A percentile compares a stretch with the other conserved stretches of the same genome.
phyloP scores from a whole-genome alignment of 2,329 filamentous ascomycete genomes.

The Epichloe hybrida region DNA sequence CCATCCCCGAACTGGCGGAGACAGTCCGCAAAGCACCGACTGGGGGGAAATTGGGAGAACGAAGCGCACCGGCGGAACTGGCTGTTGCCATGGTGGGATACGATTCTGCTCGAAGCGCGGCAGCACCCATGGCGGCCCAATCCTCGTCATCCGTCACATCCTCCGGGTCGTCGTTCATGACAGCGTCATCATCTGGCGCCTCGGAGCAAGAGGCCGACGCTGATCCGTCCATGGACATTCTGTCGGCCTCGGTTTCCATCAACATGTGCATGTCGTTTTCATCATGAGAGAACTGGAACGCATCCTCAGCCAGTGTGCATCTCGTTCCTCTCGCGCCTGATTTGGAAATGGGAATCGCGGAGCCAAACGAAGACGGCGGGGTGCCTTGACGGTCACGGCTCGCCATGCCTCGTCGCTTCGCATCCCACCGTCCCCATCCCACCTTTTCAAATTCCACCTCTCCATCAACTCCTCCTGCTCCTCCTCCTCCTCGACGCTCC shows the following conservation, averaged over 20 bases:
- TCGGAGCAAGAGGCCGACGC: constrained; percentile 65
- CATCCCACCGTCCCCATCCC: constrained; percentile 94
- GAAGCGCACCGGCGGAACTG: constrained; percentile 35
- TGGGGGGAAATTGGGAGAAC: constrained; percentile 33
- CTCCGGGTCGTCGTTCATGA: constrained; percentile 61
- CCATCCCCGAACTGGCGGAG: constrained; percentile 38
- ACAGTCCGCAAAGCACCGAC: constrained; percentile 33
- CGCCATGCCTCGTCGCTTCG: constrained; percentile 55
- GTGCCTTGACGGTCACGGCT: constrained; percentile 30
- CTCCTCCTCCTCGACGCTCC: constrained; percentile 59
- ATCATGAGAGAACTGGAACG: constrained; percentile 63
- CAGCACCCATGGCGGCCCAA: constrained; percentile 82
- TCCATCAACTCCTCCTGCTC: constrained; percentile 48
- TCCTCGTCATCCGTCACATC: constrained; percentile 93
- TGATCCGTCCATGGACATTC: constrained; percentile 74
- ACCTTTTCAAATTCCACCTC: constrained; percentile 87
- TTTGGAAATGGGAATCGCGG: constrained; percentile 44
- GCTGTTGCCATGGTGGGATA: constrained; percentile 43
- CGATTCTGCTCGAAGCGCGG: constrained; percentile 59
- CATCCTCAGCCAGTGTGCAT: constrained; percentile 53
- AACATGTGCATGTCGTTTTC: constrained; percentile 54
- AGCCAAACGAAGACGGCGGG: constrained; percentile 28
- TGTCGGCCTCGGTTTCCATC: constrained; percentile 76
- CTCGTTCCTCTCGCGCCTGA: constrained; percentile 30
- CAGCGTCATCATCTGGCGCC: constrained; percentile 52